phyloP scores from a whole-genome alignment of 2,329 filamentous ascomycete species.

The Zymoseptoria brevis region DNA sequence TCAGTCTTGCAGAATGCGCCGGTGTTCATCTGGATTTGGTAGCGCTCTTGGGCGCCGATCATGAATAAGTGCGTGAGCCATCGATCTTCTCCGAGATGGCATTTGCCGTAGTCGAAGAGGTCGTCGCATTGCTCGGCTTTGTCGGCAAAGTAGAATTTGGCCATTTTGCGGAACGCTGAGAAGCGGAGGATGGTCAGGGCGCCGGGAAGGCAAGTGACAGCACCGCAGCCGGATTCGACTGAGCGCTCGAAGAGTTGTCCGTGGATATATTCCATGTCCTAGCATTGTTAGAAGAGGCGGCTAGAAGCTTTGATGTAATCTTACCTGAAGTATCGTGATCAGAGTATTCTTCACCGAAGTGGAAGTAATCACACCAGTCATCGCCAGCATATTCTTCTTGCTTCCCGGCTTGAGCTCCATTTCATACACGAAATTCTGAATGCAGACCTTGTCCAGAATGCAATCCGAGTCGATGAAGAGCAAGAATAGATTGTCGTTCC shows the following conservation, averaged over 20 bases:
- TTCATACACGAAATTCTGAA: constrained; percentile 97
- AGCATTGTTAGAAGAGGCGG: not conserved
- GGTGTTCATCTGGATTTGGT: constrained; percentile 96
- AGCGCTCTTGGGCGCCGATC: constrained; percentile 86
- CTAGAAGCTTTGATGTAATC: not conserved
- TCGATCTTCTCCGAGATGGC: constrained; percentile 87
- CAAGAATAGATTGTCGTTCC: constrained; percentile 87
- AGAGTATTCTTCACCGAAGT: constrained; percentile 82
- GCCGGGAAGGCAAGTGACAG: constrained; percentile 89
- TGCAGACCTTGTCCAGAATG: constrained; percentile 80
- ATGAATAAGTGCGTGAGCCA: constrained; percentile 99
- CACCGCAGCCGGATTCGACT: constrained; percentile 86
- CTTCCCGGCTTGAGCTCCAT: constrained; percentile 96
- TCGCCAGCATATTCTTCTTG: constrained; percentile 85
- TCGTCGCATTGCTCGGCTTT: constrained; percentile 93
- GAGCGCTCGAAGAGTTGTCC: constrained; percentile 93
- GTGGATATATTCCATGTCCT: constrained; percentile 95
- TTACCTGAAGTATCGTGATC: constrained; percentile 71
- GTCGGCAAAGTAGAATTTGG: constrained; percentile 96
- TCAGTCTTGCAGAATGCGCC: constrained; percentile 98
- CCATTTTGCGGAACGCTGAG: constrained; percentile 92
- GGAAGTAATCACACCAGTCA: constrained; percentile 95
- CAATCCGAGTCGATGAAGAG: constrained; percentile 98
- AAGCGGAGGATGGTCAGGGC: constrained; percentile 94
- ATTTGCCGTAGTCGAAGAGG: constrained; percentile 93